Conservation (phyloP, 1,284 basidiomycete species). For the Phenoliferia sp. region DNA sequence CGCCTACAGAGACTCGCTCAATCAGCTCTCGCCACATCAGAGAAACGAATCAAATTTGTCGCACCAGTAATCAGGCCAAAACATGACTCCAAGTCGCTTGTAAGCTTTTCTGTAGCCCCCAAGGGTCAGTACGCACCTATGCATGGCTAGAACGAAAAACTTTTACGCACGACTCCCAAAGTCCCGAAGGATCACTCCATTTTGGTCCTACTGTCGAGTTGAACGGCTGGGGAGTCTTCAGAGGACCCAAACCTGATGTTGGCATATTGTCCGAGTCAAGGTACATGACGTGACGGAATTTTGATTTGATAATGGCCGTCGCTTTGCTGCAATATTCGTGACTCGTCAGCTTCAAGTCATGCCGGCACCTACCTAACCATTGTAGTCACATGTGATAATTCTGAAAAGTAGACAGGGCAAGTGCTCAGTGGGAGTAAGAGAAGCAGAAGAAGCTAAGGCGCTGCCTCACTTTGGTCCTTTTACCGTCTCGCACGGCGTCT, state of each 20-base stretch:
- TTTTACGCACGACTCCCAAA: constrained; percentile 18
- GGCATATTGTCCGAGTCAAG: constrained; percentile 49
- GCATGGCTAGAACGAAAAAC: background rate
- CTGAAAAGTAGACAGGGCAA: background rate
- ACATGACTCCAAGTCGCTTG: constrained; percentile 43
- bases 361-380: background rate
- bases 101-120: constrained; percentile 34
- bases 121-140: background rate
- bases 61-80: constrained; percentile 37
- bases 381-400: background rate
- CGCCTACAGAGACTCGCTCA: constrained; percentile 28
- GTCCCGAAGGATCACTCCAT: constrained; percentile 43
- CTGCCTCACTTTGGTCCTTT: constrained; percentile 44
- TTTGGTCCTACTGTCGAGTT: constrained; percentile 11
- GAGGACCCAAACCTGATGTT: background rate
- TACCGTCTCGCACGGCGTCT: constrained; percentile 17
- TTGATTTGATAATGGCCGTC: constrained; percentile 46
- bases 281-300: constrained; percentile 50
- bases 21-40: background rate
- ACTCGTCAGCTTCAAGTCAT: background rate
- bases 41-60: background rate
- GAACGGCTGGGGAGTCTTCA: background rate
- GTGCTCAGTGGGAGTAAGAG: background rate
- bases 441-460: too few species aligned
- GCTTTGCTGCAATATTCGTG: too few species aligned